Evolutionary conservation across 139 green algal genomes (phyloP), one percentile per base, ranked within the genome.

Genomic region (Desmodesmus armatus): DNA sequence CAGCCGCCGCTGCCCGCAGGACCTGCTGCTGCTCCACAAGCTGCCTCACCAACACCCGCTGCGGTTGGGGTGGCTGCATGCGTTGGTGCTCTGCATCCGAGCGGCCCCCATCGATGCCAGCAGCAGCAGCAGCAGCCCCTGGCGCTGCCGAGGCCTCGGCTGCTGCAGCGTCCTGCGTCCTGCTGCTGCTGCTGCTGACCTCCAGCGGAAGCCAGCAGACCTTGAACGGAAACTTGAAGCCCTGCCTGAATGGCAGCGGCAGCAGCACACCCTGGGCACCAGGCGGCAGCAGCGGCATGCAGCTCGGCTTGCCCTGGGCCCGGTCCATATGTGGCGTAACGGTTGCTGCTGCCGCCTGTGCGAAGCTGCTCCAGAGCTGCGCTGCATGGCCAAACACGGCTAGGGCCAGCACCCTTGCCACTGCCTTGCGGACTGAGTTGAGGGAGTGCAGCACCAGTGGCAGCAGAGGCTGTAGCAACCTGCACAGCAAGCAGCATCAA

Each of bases 11-110:
- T 7, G 37, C 49, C 6, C 49, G 41, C 51, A 93, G 83, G 67
- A 90, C 73, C 49, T 85, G 79, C 23, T 89, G 83, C 79, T 93
- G 78, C 62, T 88, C 80, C 29, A 91, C 87, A 7, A 91, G 79
- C 60, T 89, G 80, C 23, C 72, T 66, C 44, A 89, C 82, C 47
- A 31, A 21, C 6, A 13, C 33, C 27, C 66, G 65, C 65, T 66
- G 63, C 79, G n/a, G n/a, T n/a, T n/a, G 25, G 13, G 31, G 65
- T 27, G 4, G 65, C 65, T 33, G 23, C 3, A 31, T 5, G 65
- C 58, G 41, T n/a, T 86, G 89, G 67, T 90, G 89, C 80, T 89
- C 83, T 5, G 41, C 65, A 55, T 7, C 65, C 5, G 9, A 25
- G 4, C 31, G 13, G 25, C 4, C 65, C 3, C 27, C 65, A 27